Conservation (phyloP, 768 basidiomycete genomes). For the Tricholoma saponaceum region DNA sequence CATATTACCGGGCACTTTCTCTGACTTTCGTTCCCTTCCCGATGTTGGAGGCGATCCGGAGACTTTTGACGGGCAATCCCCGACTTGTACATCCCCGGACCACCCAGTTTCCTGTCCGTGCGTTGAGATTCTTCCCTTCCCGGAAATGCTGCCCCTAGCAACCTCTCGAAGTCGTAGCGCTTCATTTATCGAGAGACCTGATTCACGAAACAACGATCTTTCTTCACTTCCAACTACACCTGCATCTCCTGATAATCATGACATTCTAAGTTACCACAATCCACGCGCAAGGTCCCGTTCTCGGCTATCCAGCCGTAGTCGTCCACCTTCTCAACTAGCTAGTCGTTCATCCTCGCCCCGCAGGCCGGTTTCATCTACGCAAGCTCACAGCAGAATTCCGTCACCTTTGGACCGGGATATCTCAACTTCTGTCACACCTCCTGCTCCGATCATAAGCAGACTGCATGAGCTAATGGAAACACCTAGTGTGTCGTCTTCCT, state of each 20-base stretch:
- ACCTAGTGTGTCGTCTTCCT: conserved; percentile 36
- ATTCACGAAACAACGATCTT: conserved; percentile 6
- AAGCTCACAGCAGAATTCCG: conserved; percentile 1
- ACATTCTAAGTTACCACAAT: neutral
- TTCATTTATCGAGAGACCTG: neutral
- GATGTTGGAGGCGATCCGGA: conserved; percentile 22
- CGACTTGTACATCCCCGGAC: conserved; percentile 18
- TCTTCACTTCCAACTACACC: conserved; percentile 11
- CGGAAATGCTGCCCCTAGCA: neutral
- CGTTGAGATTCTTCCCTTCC: conserved; percentile 2
- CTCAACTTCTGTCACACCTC: conserved; percentile 1
- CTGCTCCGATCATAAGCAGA: conserved; percentile 22
- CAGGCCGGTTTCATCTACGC: neutral
- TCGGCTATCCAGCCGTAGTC: conserved; percentile 1
- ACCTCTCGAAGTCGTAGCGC: conserved; percentile 9
- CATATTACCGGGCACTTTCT: conserved; percentile 24
- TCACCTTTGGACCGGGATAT: neutral
- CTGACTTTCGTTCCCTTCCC: conserved; percentile 29
- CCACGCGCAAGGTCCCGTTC: conserved; percentile 16
- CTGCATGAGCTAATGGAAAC: conserved; percentile 47
- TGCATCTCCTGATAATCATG: neutral
- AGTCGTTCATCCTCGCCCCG: conserved; percentile 3
- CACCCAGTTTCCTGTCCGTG: conserved; percentile 19
- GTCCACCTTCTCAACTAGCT: neutral
- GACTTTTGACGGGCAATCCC: conserved; percentile 4